Base-by-base conservation (phyloP, 163 green algal species). In the Coccomyxa subellipsoidea region DNA sequence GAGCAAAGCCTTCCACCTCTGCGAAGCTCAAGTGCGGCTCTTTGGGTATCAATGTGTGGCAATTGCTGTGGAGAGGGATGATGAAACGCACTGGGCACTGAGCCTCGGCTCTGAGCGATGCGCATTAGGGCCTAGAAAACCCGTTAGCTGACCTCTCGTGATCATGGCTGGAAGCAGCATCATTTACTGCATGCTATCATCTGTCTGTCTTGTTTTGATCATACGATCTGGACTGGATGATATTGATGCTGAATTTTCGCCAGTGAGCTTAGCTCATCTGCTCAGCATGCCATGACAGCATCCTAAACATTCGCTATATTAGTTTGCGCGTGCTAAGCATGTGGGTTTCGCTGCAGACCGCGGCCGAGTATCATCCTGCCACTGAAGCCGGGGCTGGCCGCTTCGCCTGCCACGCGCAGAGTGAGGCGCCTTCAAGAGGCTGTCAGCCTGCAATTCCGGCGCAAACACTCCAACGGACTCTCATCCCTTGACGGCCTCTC, bases 61-160 rank as follows among this genome's bases (percentile, higher is more conserved):
- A 12, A 59, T n/a, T 59, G 47, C 47, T 59, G 18, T 34, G 31
- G n/a, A 75, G 80, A 88, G 90, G 90, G 38, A 77, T 91, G 92
- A 94, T 75, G 92, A 93, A 82, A 88, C 84, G 92, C 92, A 95
- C 91, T 95, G 92, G 92, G 92, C 92, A 95, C 92, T 91, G 92
- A 95, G 23, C 47, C 38, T 34, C 66, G 10, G 38, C 76, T 71
- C 21, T 77, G 78, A 82, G 27, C 29, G 75, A 85, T 47, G 54
- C 82, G 81, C 81, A 77, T 27, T 85, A 82, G 81, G 81, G 76
- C 81, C 77, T 82, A 85, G 81, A 85, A 85, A 85, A 81, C 81
- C 81, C 76, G 76, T 9, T 85, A 82, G 25, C 81, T 85, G 81
- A 85, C 81, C 81, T 79, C 81, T 85, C 66, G 23, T 59, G 21